Percentiles rank a stretch among this genome's conserved stretches.
phyloP scores from a whole-genome alignment of 495 filamentous ascomycete species.

The Penicillium bovifimosum region DNA sequence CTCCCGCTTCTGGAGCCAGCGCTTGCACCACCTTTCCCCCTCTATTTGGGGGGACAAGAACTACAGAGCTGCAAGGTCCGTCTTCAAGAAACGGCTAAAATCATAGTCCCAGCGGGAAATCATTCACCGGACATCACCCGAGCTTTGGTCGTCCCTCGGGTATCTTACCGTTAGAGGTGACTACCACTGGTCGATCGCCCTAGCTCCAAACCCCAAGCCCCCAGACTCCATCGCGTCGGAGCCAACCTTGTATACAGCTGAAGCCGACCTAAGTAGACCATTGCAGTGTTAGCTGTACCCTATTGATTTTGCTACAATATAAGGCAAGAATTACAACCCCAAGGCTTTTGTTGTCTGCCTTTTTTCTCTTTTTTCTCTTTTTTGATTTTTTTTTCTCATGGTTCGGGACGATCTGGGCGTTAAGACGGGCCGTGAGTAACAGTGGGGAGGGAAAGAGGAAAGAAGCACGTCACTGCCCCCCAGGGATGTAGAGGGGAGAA shows the following conservation, averaged over 20 bases:
- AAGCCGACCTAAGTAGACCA: slow-evolving; percentile 8
- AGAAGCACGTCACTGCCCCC: slow-evolving; percentile 28
- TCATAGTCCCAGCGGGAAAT: neutral
- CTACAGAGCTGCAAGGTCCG: slow-evolving; percentile 5
- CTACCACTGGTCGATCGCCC: slow-evolving; percentile 1
- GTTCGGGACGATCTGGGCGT: slow-evolving; percentile 11
- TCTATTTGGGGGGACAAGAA: neutral
- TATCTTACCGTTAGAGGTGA: neutral
- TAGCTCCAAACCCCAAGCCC: neutral
- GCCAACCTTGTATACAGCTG: slow-evolving; percentile 1
- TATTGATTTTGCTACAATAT: no score
- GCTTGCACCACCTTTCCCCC: slow-evolving; percentile 3
- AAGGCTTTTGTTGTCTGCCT: neutral
- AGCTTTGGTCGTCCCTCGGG: neutral
- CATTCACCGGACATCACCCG: slow-evolving; percentile 1
- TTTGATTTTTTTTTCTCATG: slow-evolving; percentile 2
- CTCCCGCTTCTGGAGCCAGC: slow-evolving; percentile 5
- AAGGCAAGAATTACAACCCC: neutral
- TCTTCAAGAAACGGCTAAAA: neutral
- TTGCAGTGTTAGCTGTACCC: neutral
- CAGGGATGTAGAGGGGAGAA: slow-evolving; percentile 23
- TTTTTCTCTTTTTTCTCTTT: neutral
- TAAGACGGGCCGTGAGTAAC: slow-evolving; percentile 23
- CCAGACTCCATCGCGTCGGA: neutral
- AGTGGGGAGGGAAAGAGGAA: slow-evolving; percentile 10